A percentile compares a stretch with the other conserved stretches of the same genome.
Conservation (phyloP, 495 filamentous ascomycete genomes). For the Talaromyces nanjingensis region DNA sequence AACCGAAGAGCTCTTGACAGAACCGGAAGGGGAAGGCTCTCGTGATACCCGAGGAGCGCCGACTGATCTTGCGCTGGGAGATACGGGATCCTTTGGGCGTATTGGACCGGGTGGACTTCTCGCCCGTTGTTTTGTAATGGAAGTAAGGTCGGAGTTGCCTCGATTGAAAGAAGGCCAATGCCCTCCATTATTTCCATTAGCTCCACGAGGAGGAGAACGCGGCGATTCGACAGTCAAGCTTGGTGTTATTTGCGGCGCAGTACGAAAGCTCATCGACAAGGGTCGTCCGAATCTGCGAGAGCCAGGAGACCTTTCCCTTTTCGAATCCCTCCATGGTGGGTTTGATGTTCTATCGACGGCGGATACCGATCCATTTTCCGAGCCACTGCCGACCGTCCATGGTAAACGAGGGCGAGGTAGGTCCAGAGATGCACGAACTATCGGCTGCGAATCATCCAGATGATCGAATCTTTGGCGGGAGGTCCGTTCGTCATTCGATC, state of each 20-base stretch:
- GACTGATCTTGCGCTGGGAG: constrained; percentile 4
- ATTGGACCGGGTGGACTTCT: constrained; percentile 4
- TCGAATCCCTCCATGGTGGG: constrained; percentile 27
- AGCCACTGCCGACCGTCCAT: constrained; percentile 28
- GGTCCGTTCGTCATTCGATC: constrained; percentile 26
- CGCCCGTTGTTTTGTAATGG: not conserved
- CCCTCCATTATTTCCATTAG: constrained; percentile 10
- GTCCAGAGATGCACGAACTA: constrained; percentile 43
- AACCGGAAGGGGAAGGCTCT: constrained; percentile 23
- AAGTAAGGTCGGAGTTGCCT: not conserved
- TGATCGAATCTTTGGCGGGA: constrained; percentile 30
- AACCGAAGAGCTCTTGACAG: constrained; percentile 30
- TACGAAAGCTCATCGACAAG: constrained; percentile 46
- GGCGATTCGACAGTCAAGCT: constrained; percentile 69
- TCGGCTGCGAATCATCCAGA: constrained; percentile 38
- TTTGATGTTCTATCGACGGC: constrained; percentile 14
- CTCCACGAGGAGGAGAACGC: constrained; percentile 56
- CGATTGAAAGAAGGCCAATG: constrained; percentile 7
- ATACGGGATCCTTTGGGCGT: not conserved
- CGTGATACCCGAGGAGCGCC: constrained; percentile 5
- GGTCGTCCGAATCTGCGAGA: constrained; percentile 28
- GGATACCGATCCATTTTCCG: constrained; percentile 14
- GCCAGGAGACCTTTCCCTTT: constrained; percentile 13
- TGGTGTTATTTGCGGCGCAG: constrained; percentile 57
- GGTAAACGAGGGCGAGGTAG: constrained; percentile 41